Percentiles rank a stretch among this genome's conserved stretches.
Evolutionary conservation across 495 filamentous ascomycete species (phyloP).

Genomic region (Gamarada debralockiae): DNA sequence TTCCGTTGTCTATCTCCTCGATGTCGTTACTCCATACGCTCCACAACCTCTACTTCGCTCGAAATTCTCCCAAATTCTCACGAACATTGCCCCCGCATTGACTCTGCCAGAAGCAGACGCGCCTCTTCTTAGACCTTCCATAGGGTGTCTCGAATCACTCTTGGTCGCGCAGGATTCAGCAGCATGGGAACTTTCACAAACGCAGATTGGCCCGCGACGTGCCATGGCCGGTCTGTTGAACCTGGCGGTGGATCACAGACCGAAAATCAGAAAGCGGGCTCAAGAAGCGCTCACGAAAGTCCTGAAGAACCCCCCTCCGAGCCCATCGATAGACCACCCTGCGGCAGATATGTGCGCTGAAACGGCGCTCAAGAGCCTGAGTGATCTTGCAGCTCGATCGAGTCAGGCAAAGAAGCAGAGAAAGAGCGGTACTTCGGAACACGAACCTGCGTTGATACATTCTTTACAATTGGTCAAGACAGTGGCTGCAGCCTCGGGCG

Average conservation of each 20-base stretch:
- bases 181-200: conserved; percentile 82
- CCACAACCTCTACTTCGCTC: conserved; percentile 81
- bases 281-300: conserved; percentile 85
- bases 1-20: conserved; percentile 93
- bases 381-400: conserved; percentile 57
- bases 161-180: conserved; percentile 81
- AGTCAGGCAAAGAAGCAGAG: conserved; percentile 61
- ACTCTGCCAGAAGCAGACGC: conserved; percentile 80
- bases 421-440: conserved; percentile 54
- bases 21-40: conserved; percentile 77
- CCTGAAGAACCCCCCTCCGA: conserved; percentile 78
- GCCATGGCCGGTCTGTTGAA: conserved; percentile 83
- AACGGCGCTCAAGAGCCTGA: conserved; percentile 72
- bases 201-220: conserved; percentile 80
- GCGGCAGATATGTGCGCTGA: conserved; percentile 95
- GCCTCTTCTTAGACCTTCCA: conserved; percentile 79
- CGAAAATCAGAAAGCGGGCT: conserved; percentile 92
- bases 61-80: conserved; percentile 91
- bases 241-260: conserved; percentile 80
- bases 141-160: conserved; percentile 86
- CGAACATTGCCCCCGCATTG: conserved; percentile 77
- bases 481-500: conserved; percentile 77
- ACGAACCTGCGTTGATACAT: conserved; percentile 85
- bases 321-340: conserved; percentile 87
- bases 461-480: conserved; percentile 87